Base-by-base conservation (phyloP, 768 basidiomycete genomes). In the Rhodosporidiobolus sp. region DNA sequence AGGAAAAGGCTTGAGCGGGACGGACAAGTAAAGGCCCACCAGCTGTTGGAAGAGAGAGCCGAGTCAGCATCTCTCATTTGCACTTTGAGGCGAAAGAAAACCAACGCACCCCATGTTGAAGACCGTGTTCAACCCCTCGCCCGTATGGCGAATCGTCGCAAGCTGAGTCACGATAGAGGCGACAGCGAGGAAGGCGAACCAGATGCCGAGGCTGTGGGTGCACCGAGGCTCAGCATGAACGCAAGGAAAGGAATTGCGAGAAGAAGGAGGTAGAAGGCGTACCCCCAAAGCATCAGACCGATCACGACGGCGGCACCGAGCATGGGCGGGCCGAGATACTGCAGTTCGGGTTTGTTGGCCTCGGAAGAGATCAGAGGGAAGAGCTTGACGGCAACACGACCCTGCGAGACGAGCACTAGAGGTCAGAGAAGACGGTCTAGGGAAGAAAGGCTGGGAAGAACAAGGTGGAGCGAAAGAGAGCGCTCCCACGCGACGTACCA, bases 111-210 rank as follows among this genome's bases (percentile, higher is more conserved):
- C 75, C 72, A 76, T 76, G 59, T 76, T 76, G 70, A 77, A 76
- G 10, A 63, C 30, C 17, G 70, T 63, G 9, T 59, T 35, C 55
- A 49, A 58, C 50, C 49, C 30, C 53, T 70, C 11, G 24, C 56
- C 35, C 17, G 10, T 10, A 3, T 46, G 16, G 16, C 34, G 1
- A 3, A 46, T 3, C n/a, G 9, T 0, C 46, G 65, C 30, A 57
- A 65, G 68, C 38, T 77, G 77, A 3, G 64, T 50, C 19, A 34
- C 57, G 49, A 77, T 62, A 17, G 46, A 50, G 14, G 69, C 73
- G 46, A 77, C 45, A 3, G 77, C 78, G n/a, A 76, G 52, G 62
- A 75, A 78, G 4, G 65, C 45, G 70, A 74, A 79, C 78, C 78
- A 79, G n/a, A 79, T 45, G 3, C 78, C 78, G 26, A 76, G 73